Evolutionary conservation across 2,329 filamentous ascomycete genomes (phyloP).

Genomic region (Cordyceps tenuipes): DNA sequence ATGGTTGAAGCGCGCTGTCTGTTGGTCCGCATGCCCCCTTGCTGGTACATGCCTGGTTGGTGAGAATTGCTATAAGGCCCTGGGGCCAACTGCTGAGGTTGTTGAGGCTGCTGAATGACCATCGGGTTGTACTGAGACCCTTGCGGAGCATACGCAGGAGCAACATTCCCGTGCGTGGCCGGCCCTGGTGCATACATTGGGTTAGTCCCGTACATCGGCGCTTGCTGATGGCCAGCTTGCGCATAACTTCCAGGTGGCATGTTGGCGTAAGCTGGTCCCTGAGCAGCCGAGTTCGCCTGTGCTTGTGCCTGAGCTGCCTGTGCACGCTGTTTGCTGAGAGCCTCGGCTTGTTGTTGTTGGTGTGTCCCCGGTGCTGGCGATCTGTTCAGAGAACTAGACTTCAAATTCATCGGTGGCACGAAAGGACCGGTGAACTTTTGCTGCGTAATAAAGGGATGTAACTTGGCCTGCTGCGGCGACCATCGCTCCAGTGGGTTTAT

Average conservation of each 20-base stretch:
- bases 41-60: constrained; percentile 53
- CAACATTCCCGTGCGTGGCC: constrained; percentile 35
- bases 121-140: constrained; percentile 64
- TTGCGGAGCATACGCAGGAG: constrained; percentile 72
- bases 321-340: constrained; percentile 84
- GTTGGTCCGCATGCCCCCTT: constrained; percentile 58
- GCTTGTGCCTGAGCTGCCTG: constrained; percentile 56
- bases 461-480: constrained; percentile 94
- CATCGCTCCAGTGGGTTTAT: constrained; percentile 95
- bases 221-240: constrained; percentile 35
- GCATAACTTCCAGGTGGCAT: constrained; percentile 41
- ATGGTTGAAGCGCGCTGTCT: constrained; percentile 91
- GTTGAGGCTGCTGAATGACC: constrained; percentile 52
- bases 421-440: constrained; percentile 96
- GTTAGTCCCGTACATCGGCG: constrained; percentile 74
- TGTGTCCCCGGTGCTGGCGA: constrained; percentile 89
- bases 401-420: constrained; percentile 93
- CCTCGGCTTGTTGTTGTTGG: constrained; percentile 92
- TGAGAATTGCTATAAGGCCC: constrained; percentile 51
- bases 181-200: constrained; percentile 64
- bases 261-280: constrained; percentile 51
- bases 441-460: constrained; percentile 97
- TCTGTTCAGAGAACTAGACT: constrained; percentile 74
- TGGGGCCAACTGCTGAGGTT: constrained; percentile 54
- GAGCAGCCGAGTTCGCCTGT: constrained; percentile 59